Conservation (phyloP, 23 red algal genomes). For the Gracilaria caudata region DNA sequence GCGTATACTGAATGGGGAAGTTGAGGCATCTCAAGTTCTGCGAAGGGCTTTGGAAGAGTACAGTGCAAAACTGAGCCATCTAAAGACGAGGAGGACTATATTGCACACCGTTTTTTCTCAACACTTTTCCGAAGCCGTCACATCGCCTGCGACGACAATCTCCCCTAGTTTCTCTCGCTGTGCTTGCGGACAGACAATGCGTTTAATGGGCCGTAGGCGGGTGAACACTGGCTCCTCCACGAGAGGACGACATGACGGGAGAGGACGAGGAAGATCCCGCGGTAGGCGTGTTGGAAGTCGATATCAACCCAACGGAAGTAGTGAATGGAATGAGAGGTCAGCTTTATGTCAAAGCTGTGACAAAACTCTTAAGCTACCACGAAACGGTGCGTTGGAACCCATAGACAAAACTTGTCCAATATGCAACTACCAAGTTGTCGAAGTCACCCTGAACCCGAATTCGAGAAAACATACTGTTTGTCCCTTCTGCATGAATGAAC, state of each 20-base stretch:
- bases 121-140: constrained; percentile 15
- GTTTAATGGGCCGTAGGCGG: constrained; percentile 28
- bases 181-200: constrained; percentile 45
- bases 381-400: constrained; percentile 50
- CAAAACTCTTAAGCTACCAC: constrained; percentile 43
- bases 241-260: not conserved
- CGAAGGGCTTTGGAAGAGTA: constrained; percentile 46
- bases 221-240: not conserved
- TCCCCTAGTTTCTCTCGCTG: constrained; percentile 47
- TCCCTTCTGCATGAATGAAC: constrained; percentile 50
- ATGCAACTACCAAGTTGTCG: constrained; percentile 67
- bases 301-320: constrained; percentile 3
- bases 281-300: constrained; percentile 14
- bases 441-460: constrained; percentile 32
- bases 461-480: constrained; percentile 57
- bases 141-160: constrained; percentile 24
- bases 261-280: constrained; percentile 15
- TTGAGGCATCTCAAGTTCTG: constrained; percentile 37
- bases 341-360: constrained; percentile 37
- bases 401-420: constrained; percentile 55
- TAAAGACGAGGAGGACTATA: constrained; percentile 24
- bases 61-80: constrained; percentile 7
- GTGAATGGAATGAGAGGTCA: constrained; percentile 45
- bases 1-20: constrained; percentile 46
- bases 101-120: constrained; percentile 64